Percentiles rank a stretch among this genome's conserved stretches.
phyloP scores from a whole-genome alignment of 129 eudicot genomes.

The Rutidosis leptorrhynchoides region DNA sequence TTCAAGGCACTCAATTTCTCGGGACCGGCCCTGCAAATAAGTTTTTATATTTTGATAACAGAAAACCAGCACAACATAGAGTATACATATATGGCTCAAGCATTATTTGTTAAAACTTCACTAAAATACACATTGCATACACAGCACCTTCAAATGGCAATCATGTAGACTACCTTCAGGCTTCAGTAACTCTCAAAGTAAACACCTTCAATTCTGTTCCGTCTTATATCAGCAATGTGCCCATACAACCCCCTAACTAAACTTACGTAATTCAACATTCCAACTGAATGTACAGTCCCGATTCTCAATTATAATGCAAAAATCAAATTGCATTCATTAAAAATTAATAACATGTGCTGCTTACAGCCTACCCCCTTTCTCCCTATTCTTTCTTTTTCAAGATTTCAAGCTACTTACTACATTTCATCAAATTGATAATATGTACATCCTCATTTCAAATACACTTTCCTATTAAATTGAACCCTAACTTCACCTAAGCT shows the following conservation, averaged over 20 bases:
- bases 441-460: background rate
- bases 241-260: background rate
- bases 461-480: background rate
- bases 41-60: background rate
- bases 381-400: background rate
- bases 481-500: background rate
- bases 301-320: background rate
- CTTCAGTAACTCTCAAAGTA: background rate
- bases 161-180: background rate
- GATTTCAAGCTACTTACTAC: constrained; percentile 1
- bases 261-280: background rate
- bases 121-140: background rate
- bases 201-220: background rate
- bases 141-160: background rate
- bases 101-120: background rate
- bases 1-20: no score
- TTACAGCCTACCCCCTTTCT: constrained; percentile 11
- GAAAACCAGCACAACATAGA: background rate
- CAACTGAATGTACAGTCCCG: background rate
- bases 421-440: background rate
- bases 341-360: background rate
- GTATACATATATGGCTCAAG: background rate
- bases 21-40: no score
- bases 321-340: background rate
- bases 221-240: background rate